Conservation (phyloP, 768 basidiomycete genomes). For the Albatrellus ellisii region DNA sequence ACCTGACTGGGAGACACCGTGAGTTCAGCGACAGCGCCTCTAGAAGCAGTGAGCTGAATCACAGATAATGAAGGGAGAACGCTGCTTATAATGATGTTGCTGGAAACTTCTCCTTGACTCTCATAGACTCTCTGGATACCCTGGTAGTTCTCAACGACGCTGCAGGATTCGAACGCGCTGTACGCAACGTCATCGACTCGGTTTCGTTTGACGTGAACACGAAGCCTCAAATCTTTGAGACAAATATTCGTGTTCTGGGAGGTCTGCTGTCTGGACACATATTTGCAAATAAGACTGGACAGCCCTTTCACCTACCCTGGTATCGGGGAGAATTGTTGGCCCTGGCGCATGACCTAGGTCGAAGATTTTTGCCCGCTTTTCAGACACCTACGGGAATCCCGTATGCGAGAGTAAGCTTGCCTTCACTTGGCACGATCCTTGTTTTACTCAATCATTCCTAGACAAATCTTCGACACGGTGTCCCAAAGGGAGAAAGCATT, state of each 20-base stretch:
- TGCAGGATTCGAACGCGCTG: conserved; percentile 70
- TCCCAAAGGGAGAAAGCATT: conserved; percentile 58
- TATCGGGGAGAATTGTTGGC: conserved; percentile 69
- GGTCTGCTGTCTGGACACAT: conserved; percentile 80
- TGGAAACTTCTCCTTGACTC: conserved; percentile 82
- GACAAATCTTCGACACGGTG: conserved; percentile 77
- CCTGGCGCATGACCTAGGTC: conserved; percentile 79
- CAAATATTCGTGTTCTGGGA: conserved; percentile 88
- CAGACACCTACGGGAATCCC: conserved; percentile 85
- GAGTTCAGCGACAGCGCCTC: too few relatives aligned
- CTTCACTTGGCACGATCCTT: conserved; percentile 3
- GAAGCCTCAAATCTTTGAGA: conserved; percentile 97
- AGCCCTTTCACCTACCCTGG: conserved; percentile 71
- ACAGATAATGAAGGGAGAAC: conserved; percentile 60
- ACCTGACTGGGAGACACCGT: conserved; percentile 81
- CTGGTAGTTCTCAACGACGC: conserved; percentile 80
- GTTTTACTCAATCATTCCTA: conserved; percentile 18
- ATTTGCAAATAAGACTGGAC: conserved; percentile 52
- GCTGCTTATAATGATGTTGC: conserved; percentile 83
- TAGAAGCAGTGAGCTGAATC: too few relatives aligned
- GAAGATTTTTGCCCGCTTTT: conserved; percentile 83
- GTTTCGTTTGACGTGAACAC: conserved; percentile 91
- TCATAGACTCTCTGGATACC: conserved; percentile 77
- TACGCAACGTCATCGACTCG: conserved; percentile 67
- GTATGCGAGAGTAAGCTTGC: conserved; percentile 58